These are phyloP conservation scores for Erodium moschatum DNA, from an alignment of 441 rosid genomes.

Conservation along the genomic window DNA sequence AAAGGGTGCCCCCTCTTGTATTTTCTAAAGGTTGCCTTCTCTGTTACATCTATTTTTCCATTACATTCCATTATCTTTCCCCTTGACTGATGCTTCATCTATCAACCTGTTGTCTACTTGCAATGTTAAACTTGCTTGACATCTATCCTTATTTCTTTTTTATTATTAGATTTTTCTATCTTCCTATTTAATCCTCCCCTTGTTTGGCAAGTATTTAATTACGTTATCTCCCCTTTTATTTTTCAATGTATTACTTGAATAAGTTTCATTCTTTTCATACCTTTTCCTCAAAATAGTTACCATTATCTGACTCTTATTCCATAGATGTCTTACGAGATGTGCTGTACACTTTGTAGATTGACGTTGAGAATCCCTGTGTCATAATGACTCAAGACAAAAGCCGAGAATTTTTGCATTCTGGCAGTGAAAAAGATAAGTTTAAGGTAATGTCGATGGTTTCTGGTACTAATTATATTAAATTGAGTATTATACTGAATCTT, in stretches of 20 bases:
- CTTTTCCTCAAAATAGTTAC: not conserved
- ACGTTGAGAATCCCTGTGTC: conserved; percentile 96
- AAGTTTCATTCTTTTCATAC: not conserved
- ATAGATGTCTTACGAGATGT: conserved; percentile 11
- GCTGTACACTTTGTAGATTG: conserved; percentile 46
- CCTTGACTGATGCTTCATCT: not conserved
- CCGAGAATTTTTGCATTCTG: conserved; percentile 94
- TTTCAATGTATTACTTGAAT: not conserved
- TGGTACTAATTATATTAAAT: conserved; percentile 10
- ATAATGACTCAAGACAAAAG: conserved; percentile 98
- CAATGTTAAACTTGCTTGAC: not conserved
- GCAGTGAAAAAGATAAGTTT: conserved; percentile 86
- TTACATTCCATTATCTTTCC: not conserved
- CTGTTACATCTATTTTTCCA: not conserved
- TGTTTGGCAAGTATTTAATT: not conserved
- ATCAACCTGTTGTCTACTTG: not conserved
- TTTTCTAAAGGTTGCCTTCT: not conserved
- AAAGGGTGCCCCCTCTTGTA: not conserved
- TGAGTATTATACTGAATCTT: conserved; percentile 27
- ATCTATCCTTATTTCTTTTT: not conserved
- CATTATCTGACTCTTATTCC: not conserved
- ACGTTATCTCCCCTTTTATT: not conserved
- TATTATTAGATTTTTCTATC: not conserved
- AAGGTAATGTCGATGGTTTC: conserved; percentile 39
- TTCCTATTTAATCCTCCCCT: not conserved